Base-by-base conservation (phyloP, 106 monocot genomes). In the Apostasia shenzhenica region DNA sequence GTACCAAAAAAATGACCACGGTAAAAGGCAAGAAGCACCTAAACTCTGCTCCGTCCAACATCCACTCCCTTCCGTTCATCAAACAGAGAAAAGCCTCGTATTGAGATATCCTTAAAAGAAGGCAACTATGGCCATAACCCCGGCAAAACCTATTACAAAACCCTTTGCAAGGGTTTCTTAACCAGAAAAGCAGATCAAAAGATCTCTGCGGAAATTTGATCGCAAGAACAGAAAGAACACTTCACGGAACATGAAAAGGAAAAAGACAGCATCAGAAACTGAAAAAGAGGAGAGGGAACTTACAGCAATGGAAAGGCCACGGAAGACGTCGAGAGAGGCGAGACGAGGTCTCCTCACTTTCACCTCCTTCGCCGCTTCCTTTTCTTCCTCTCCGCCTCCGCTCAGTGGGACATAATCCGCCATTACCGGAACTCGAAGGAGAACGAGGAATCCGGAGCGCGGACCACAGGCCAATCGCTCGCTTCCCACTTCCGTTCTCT, bases 281-380 rank as follows among this genome's bases (percentile, higher is more conserved):
- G 61, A 63, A 6, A 12, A 39, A 56, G 68, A 69, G 43, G 53
- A 70, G 67, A 66, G 78, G 66, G 67, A 78, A 45, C 59, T 57
- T 68, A 85, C 85, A 71, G 78, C 81, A 57, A 85, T 72, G 57
- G 81, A 78, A 59, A 85, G 72, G 72, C 85, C 85, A 0, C 85
- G 75, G 54, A 85, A 85, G 37, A 72, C 78, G 50, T 85, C 85
- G 44, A 85, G 81, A 48, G 78, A 85, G 59, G 64, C 81, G 75
- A 85, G 40, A 38, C 84, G 80, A 8, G 48, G 45, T 9, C 12
- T 52, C 55, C 43, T 58, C 2, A 8, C 2, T 7, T 45, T 60
- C 57, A 14, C n/a, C 51, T 12, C 13, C 37, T 51, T 14, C 48
- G 6, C 37, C 2, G 3, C 60, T 54, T 44, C 72, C 13, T 1